These are phyloP conservation scores for Magnaporthiopsis rhizophila DNA, from an alignment of 2,329 filamentous ascomycete genomes.

Conservation along the genomic window DNA sequence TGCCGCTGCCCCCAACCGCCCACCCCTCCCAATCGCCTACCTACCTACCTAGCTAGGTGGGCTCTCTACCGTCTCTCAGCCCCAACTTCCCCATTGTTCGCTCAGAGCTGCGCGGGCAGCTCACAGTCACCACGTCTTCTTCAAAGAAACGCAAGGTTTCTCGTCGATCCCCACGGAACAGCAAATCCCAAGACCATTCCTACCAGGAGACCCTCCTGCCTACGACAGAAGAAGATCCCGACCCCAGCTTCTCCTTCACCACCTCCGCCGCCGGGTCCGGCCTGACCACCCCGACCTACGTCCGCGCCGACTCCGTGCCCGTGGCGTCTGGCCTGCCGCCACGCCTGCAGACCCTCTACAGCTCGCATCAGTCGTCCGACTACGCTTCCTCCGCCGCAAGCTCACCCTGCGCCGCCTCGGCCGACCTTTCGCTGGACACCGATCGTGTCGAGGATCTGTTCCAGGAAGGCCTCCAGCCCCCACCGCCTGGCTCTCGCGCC, in stretches of 20 bases:
- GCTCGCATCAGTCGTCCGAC: constrained; percentile 34
- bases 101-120: constrained; percentile 56
- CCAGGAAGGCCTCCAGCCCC: constrained; percentile 28
- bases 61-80: not conserved
- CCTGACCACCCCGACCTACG: constrained; percentile 31
- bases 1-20: not conserved
- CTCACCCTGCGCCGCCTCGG: constrained; percentile 49
- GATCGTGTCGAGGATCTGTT: constrained; percentile 40
- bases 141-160: constrained; percentile 65
- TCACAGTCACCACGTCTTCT: constrained; percentile 65
- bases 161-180: constrained; percentile 35
- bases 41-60: not conserved
- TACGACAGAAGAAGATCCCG: constrained; percentile 45
- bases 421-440: constrained; percentile 48
- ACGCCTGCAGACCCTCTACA: constrained; percentile 38
- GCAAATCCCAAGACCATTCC: constrained; percentile 22
- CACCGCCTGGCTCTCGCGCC: constrained; percentile 14
- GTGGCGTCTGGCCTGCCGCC: constrained; percentile 43
- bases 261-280: constrained; percentile 28
- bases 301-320: constrained; percentile 29
- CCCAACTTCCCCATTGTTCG: not conserved
- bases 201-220: constrained; percentile 36
- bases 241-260: constrained; percentile 42
- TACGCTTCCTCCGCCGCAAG: constrained; percentile 48
- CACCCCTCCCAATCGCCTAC: not conserved